Conservation (phyloP, 352 stramenopile genomes). For the Aphanomyces astaci region DNA sequence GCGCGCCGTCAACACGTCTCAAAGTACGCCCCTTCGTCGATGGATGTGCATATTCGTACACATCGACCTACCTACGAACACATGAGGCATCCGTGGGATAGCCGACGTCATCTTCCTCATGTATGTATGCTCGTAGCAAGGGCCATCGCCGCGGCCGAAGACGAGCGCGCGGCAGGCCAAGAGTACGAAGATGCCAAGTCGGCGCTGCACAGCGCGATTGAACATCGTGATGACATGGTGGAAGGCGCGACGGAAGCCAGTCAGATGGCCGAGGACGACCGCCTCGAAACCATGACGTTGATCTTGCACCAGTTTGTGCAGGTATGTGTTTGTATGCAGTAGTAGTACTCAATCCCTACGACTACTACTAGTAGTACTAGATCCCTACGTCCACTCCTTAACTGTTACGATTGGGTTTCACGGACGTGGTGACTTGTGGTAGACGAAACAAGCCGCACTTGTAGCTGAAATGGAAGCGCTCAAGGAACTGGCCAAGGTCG, state of each 20-base stretch:
- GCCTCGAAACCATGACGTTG: slow-evolving; percentile 74
- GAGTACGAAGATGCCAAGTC: slow-evolving; percentile 57
- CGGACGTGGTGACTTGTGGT: too few relatives aligned
- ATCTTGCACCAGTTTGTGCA: slow-evolving; percentile 81
- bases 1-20: slow-evolving; percentile 4
- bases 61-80: too few relatives aligned
- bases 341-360: too few relatives aligned
- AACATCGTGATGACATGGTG: slow-evolving; percentile 69
- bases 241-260: slow-evolving; percentile 69
- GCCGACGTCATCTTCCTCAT: slow-evolving; percentile 24
- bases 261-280: slow-evolving; percentile 76
- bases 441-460: slow-evolving; percentile 70
- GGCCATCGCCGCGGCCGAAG: slow-evolving; percentile 52
- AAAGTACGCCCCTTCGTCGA: background rate
- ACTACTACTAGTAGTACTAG: too few relatives aligned
- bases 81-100: too few relatives aligned
- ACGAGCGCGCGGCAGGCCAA: slow-evolving; percentile 45
- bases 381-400: too few relatives aligned
- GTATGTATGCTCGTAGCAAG: slow-evolving; percentile 49
- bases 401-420: too few relatives aligned
- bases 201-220: slow-evolving; percentile 52
- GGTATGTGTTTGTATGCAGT: too few relatives aligned
- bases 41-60: background rate
- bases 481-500: slow-evolving; percentile 48
- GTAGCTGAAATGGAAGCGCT: slow-evolving; percentile 75